phyloP scores from a whole-genome alignment of 192 early-diverging fungal genomes.

The Kappamyces sp. region DNA sequence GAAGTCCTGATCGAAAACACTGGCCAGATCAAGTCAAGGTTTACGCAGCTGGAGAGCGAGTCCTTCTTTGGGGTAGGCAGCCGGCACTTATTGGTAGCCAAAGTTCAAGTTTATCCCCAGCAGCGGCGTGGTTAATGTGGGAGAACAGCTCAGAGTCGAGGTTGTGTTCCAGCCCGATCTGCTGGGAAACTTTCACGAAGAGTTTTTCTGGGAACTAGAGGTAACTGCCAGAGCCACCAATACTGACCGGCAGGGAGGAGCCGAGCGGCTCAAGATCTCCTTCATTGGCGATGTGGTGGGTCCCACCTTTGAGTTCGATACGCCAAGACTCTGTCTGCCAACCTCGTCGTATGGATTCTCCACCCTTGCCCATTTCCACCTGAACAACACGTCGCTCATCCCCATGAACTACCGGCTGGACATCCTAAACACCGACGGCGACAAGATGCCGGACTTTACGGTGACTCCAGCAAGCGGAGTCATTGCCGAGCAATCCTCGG shows the following conservation, averaged over 20 bases:
- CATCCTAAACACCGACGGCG: conserved; percentile 16
- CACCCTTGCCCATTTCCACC: conserved; percentile 17
- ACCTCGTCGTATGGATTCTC: conserved; percentile 44
- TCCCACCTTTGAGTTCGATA: conserved; percentile 48
- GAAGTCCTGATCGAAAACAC: conserved; percentile 52
- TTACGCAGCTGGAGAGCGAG: conserved; percentile 14
- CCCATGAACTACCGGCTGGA: conserved; percentile 41
- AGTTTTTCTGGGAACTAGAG: conserved; percentile 48
- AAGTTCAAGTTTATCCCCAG: conserved; percentile 44
- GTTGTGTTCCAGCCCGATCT: conserved; percentile 40
- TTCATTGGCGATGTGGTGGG: conserved; percentile 50
- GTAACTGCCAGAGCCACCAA: conserved; percentile 19
- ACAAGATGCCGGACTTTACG: conserved; percentile 26
- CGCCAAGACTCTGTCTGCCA: conserved; percentile 36
- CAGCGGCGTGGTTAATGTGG: conserved; percentile 35
- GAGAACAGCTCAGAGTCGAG: conserved; percentile 35
- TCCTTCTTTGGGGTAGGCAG: conserved; percentile 26
- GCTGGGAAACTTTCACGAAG: conserved; percentile 49
- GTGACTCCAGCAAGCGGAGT: conserved; percentile 29
- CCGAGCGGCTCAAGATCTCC: conserved; percentile 31
- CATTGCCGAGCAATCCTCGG: conserved; percentile 23
- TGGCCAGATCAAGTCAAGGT: conserved; percentile 46
- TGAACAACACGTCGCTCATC: conserved; percentile 51
- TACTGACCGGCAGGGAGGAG: conserved; percentile 33
- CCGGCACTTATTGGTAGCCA: background rate